Evolutionary conservation across 495 filamentous ascomycete species (phyloP).

Genomic region (Staphylotrichum longicolle): DNA sequence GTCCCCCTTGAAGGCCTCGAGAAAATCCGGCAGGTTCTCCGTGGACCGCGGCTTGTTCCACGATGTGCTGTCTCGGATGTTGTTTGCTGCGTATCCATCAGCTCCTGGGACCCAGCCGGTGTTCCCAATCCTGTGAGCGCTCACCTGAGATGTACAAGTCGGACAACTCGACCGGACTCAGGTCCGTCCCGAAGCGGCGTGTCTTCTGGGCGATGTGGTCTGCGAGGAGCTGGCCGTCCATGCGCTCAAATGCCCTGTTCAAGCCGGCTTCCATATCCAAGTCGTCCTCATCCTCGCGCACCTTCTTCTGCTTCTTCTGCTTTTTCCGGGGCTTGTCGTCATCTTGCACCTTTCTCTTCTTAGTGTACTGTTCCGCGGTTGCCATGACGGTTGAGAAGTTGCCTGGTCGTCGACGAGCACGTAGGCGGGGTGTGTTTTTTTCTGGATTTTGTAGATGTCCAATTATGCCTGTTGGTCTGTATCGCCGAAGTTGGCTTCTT

Average conservation of each 20-base stretch:
- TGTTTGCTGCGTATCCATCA: constrained; percentile 29
- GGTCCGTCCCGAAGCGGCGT: constrained; percentile 69
- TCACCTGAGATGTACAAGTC: constrained; percentile 79
- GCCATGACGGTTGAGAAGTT: constrained; percentile 17
- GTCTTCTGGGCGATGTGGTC: constrained; percentile 82
- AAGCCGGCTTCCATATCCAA: constrained; percentile 63
- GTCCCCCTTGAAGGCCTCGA: constrained; percentile 62
- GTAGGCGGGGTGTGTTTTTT: too few relatives aligned
- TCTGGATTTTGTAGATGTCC: too few relatives aligned
- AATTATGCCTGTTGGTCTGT: too few relatives aligned
- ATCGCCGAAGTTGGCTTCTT: too few relatives aligned
- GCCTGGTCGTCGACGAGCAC: too few relatives aligned
- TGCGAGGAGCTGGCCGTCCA: constrained; percentile 79
- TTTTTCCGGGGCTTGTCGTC: constrained; percentile 34
- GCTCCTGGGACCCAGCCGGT: not conserved
- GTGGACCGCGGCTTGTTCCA: constrained; percentile 62
- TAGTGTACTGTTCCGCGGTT: constrained; percentile 26
- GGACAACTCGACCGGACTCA: constrained; percentile 78
- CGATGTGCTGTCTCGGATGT: constrained; percentile 66
- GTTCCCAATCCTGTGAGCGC: constrained; percentile 12
- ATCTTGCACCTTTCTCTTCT: constrained; percentile 41
- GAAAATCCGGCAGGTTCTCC: constrained; percentile 70
- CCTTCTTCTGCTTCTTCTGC: constrained; percentile 57
- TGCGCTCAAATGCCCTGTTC: constrained; percentile 73
- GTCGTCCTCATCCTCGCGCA: constrained; percentile 55